These are phyloP conservation scores for Colletotrichum sp. DNA, from an alignment of 2,329 filamentous ascomycete genomes.

Conservation along the genomic window DNA sequence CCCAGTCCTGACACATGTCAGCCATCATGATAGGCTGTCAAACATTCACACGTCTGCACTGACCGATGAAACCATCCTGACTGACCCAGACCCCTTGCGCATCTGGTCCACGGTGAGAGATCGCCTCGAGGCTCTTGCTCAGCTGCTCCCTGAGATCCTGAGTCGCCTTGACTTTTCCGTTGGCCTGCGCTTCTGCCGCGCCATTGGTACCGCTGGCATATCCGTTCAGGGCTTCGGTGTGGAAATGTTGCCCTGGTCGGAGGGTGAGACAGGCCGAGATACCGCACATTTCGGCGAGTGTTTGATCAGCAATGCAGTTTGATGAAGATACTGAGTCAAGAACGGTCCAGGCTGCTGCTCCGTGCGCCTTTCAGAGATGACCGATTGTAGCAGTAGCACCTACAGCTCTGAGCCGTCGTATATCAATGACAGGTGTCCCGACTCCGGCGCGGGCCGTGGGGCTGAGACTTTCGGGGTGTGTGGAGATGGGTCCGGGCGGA, in stretches of 20 bases:
- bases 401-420: neutral
- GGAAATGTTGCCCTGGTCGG: neutral
- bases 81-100: constrained; percentile 29
- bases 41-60: neutral
- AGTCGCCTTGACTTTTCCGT: neutral
- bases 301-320: neutral
- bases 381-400: too few species aligned
- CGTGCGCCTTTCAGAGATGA: neutral
- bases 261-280: constrained; percentile 5
- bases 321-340: neutral
- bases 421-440: neutral
- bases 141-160: constrained; percentile 10
- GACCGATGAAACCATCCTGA: constrained; percentile 3
- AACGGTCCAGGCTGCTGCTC: neutral
- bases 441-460: neutral
- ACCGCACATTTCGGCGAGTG: neutral
- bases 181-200: neutral
- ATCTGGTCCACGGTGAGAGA: constrained; percentile 35
- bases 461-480: neutral
- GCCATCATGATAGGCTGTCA: fast-evolving
- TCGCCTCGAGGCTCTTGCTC: constrained; percentile 23
- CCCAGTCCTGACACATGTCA: constrained; percentile 34
- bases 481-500: neutral
- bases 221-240: neutral
- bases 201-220: neutral